Evolutionary conservation across 306 rosid species (phyloP).

Genomic region (Amphicarpaea edgeworthii): DNA sequence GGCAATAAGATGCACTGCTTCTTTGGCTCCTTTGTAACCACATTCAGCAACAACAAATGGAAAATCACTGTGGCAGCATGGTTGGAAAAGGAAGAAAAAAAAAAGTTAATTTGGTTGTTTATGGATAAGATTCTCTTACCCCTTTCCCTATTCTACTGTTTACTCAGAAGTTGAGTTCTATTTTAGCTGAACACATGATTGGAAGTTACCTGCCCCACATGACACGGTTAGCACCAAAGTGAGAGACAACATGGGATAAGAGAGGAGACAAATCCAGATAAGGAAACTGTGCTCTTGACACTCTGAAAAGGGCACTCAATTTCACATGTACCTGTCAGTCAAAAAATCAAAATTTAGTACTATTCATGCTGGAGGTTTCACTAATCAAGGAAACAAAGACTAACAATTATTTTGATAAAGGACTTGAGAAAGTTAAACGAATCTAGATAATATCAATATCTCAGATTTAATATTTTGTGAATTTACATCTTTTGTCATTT

Average conservation of each 20-base stretch:
- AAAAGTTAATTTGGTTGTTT: conserved; percentile 3
- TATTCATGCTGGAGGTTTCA: conserved; percentile 18
- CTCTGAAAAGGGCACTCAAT: conserved; percentile 87
- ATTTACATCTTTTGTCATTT: conserved; percentile 8
- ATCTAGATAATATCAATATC: background rate
- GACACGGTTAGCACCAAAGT: conserved; percentile 80
- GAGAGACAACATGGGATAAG: conserved; percentile 68
- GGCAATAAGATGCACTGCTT: conserved; percentile 62
- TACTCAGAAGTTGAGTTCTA: background rate
- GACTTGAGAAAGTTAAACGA: background rate
- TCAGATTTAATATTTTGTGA: background rate
- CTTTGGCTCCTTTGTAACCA: conserved; percentile 80
- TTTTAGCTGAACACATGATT: conserved; percentile 16
- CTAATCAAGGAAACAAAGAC: background rate
- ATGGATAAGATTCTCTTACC: background rate
- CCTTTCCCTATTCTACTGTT: background rate
- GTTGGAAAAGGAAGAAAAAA: background rate
- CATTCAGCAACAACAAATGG: conserved; percentile 84
- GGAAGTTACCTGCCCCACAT: conserved; percentile 85
- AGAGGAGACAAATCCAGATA: conserved; percentile 64
- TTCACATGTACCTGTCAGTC: conserved; percentile 78
- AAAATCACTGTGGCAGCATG: conserved; percentile 70
- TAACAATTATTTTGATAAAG: background rate
- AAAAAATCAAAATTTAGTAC: conserved; percentile 27
- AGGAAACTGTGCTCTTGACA: conserved; percentile 78